A percentile compares a stretch with the other conserved stretches of the same genome.
These are phyloP conservation scores for Dipteronia sinensis DNA, from an alignment of 345 rosid genomes.

Conservation along the genomic window DNA sequence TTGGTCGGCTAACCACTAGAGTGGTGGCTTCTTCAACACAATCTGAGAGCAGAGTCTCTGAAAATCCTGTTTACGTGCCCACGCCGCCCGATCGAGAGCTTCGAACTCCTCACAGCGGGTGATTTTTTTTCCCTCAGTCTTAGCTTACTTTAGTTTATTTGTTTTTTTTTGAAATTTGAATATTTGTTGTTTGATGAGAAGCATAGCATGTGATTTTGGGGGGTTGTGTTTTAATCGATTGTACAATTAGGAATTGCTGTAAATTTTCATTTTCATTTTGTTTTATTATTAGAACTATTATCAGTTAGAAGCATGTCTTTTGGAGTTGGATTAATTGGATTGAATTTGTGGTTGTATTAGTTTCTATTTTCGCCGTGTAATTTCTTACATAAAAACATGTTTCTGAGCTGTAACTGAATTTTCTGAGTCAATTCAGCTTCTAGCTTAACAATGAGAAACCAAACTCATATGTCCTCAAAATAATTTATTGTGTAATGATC, in stretches of 20 bases:
- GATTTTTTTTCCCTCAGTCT: neutral
- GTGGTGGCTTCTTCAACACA: conserved; percentile 16
- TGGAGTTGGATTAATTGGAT: too few relatives aligned
- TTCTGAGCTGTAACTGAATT: too few relatives aligned
- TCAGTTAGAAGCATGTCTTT: too few relatives aligned
- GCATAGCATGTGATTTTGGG: neutral
- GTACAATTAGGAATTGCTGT: neutral
- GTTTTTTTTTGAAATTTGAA: too few relatives aligned
- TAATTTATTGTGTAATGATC: too few relatives aligned
- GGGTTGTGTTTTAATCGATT: neutral
- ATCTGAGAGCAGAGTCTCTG: conserved; percentile 21
- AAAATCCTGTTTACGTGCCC: conserved; percentile 61
- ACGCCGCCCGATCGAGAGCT: conserved; percentile 66
- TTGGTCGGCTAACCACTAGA: conserved; percentile 13
- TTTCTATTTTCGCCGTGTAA: too few relatives aligned
- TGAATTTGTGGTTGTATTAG: too few relatives aligned
- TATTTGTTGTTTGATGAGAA: neutral
- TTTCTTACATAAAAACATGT: too few relatives aligned
- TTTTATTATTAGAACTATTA: neutral
- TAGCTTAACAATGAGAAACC: too few relatives aligned
- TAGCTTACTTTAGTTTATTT: neutral
- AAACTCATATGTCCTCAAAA: too few relatives aligned
- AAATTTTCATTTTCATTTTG: neutral
- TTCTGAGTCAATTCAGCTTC: too few relatives aligned
- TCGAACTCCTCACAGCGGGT: conserved; percentile 99